Conservation (phyloP, 345 rosid species). For the Ceriops zippeliana region DNA sequence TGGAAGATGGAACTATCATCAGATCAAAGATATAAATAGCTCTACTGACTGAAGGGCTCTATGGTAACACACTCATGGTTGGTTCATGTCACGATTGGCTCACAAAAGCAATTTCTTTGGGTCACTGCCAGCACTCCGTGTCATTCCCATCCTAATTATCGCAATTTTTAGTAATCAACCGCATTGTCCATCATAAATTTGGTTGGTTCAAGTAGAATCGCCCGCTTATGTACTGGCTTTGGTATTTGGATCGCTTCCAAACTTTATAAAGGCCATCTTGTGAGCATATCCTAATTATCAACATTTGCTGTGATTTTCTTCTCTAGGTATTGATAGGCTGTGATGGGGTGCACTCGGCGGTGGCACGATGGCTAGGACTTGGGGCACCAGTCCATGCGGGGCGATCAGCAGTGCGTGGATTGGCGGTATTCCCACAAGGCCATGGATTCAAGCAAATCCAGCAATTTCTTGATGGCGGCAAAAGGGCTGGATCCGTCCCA, state of each 20-base stretch:
- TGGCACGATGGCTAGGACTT: slow-evolving; percentile 34
- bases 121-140: not conserved
- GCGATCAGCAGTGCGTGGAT: slow-evolving; percentile 32
- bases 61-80: too few relatives aligned
- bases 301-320: too few relatives aligned
- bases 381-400: slow-evolving; percentile 21
- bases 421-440: slow-evolving; percentile 24
- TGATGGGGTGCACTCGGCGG: slow-evolving; percentile 36
- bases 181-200: too few relatives aligned
- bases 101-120: not conserved
- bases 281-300: too few relatives aligned
- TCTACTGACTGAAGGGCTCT: too few relatives aligned
- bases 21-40: slow-evolving; percentile 29
- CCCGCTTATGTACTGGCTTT: too few relatives aligned
- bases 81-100: not conserved
- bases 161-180: not conserved
- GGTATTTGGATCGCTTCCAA: too few relatives aligned
- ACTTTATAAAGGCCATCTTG: too few relatives aligned
- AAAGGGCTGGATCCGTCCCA: slow-evolving; percentile 29
- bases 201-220: too few relatives aligned
- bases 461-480: slow-evolving; percentile 21
- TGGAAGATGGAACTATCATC: slow-evolving; percentile 33
- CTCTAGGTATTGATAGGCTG: slow-evolving; percentile 39
- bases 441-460: slow-evolving; percentile 23
- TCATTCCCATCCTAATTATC: not conserved